phyloP scores from a whole-genome alignment of 225 moss, liverwort and hornwort genomes.

The Straminergon stramineum region DNA sequence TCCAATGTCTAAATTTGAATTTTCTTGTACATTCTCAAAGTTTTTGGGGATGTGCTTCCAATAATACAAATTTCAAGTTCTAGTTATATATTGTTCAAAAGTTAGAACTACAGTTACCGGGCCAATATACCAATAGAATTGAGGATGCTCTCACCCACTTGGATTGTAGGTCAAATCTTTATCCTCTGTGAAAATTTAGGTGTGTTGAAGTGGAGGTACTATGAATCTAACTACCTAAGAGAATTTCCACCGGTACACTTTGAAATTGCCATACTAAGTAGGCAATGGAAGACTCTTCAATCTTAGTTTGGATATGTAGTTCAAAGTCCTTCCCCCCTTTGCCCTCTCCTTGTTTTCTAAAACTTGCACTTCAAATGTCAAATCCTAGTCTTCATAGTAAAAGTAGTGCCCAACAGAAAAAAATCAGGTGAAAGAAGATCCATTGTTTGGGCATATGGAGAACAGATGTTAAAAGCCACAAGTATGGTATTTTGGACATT shows the following conservation, averaged over 20 bases:
- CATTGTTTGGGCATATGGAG: background rate
- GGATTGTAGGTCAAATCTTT: fast-evolving
- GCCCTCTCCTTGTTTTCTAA: background rate
- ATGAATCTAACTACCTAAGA: background rate
- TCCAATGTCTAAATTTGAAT: too few relatives aligned
- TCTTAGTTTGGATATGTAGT: background rate
- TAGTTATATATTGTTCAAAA: too few relatives aligned
- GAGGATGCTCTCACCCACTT: background rate
- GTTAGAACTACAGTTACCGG: too few relatives aligned
- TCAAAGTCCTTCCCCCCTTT: fast-evolving
- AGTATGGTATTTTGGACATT: background rate
- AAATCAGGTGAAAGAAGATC: fast-evolving
- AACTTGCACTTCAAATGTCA: background rate
- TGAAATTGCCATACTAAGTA: background rate
- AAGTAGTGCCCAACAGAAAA: background rate
- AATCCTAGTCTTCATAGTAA: too few relatives aligned
- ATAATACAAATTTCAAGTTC: too few relatives aligned
- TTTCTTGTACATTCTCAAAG: too few relatives aligned
- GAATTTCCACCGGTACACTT: fast-evolving
- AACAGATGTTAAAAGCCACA: fast-evolving
- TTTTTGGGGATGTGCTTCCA: too few relatives aligned
- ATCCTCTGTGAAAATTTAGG: background rate
- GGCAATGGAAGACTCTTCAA: background rate
- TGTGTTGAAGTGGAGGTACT: background rate
- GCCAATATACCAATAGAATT: too few relatives aligned